These are phyloP conservation scores for Dichotomocladium elegans DNA, from an alignment of 371 early-diverging fungal genomes.

Conservation along the genomic window DNA sequence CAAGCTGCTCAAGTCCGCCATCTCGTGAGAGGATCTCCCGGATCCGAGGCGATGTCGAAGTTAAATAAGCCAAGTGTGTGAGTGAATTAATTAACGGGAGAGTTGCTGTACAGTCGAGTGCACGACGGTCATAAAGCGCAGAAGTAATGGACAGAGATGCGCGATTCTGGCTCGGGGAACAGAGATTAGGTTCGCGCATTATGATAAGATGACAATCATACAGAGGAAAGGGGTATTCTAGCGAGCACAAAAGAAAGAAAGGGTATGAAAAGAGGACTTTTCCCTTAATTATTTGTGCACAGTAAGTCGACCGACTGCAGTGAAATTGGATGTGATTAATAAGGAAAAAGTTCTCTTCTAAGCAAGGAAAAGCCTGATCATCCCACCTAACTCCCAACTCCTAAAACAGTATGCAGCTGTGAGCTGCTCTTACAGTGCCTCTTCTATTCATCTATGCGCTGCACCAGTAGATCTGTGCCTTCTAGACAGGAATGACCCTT, in stretches of 20 bases:
- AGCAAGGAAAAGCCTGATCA: too few relatives aligned
- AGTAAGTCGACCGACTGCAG: too few relatives aligned
- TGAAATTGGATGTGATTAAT: too few relatives aligned
- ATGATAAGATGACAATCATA: not conserved
- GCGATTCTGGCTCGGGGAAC: conserved; percentile 70
- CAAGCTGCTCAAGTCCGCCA: conserved; percentile 87
- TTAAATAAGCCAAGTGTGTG: conserved; percentile 82
- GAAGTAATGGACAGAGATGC: conserved; percentile 79
- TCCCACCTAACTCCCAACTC: too few relatives aligned
- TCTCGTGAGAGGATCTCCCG: conserved; percentile 78
- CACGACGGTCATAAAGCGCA: conserved; percentile 38
- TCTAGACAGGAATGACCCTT: too few relatives aligned
- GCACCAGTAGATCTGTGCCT: too few relatives aligned
- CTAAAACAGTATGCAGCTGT: too few relatives aligned
- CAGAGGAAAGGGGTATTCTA: too few relatives aligned
- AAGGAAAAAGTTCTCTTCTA: too few relatives aligned
- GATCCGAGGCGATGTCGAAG: conserved; percentile 77
- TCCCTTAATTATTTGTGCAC: too few relatives aligned
- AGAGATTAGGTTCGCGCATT: conserved; percentile 84
- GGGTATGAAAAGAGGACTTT: not conserved
- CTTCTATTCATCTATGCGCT: too few relatives aligned
- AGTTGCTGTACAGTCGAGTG: conserved; percentile 84
- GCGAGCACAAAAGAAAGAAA: not conserved
- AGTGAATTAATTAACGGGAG: conserved; percentile 86
- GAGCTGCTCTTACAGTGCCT: too few relatives aligned